Evolutionary conservation across 106 monocot genomes (phyloP), one percentile per base, ranked within the genome.

Genomic region (Allium cepa): DNA sequence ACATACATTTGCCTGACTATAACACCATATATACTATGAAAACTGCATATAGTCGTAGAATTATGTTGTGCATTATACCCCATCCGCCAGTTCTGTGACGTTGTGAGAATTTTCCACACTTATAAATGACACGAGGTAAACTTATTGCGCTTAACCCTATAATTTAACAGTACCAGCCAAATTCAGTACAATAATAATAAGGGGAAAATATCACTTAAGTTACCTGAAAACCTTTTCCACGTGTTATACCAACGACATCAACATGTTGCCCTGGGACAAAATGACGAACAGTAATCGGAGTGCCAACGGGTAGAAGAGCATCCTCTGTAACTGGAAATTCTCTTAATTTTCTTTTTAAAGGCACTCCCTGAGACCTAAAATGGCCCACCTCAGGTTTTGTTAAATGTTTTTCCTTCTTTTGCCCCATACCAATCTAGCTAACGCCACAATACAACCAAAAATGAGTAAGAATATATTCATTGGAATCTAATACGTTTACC

Each of bases 171-270:
- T 36, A 36, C 1, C 5, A 5, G 3, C 36, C 3, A 5, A 36
- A 36, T 36, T 36, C 5, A 5, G 36, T 36, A 36, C 36, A 36
- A 36, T 36, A 36, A 36, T 36, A 1, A 0, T 36, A 36, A 5
- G 36, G 1, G 36, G 36, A 36, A 36, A 36, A 5, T 22, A 22
- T 50, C 65, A 66, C 6, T 0, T 51, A 46, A 10, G 36, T 1
- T 75, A 92, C 97, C 86, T 92, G 92, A 83, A 97, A 97, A 71
- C 97, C 97, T 86, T 97, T 97, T 47, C 97, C 97, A 11, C 78
- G 69, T n/a, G 97, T 86, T 57, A 92, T 89, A 48, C 92, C 97
- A 11, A 80, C 84, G 60, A 97, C 79, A 77, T 97, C 97, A 49
- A 97, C 97, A 71, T 73, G 87, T 15, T 97, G 97, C 13, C 97